Conservation (phyloP, 2,329 filamentous ascomycete species). For the Epichloe uncinata region DNA sequence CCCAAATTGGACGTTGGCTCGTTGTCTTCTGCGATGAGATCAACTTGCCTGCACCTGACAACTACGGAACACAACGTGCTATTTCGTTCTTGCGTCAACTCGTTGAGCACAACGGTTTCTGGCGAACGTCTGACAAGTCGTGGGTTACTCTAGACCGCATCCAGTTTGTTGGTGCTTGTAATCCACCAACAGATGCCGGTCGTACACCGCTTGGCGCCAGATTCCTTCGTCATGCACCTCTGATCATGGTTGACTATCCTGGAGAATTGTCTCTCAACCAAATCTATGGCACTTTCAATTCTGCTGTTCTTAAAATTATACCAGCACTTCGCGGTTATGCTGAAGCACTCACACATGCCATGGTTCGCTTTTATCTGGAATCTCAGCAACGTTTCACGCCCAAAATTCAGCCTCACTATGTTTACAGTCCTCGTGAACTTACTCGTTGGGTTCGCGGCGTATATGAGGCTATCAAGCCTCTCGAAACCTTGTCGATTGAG, state of each 20-base stretch:
- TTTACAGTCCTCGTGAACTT: conserved; percentile 97
- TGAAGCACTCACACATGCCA: conserved; percentile 85
- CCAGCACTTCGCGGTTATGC: conserved; percentile 90
- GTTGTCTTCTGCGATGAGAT: conserved; percentile 99
- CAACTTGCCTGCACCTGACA: conserved; percentile 93
- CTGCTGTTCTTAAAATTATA: conserved; percentile 90
- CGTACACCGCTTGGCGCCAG: conserved; percentile 86
- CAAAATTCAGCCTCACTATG: conserved; percentile 95
- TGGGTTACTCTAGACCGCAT: conserved; percentile 98
- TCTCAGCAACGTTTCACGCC: conserved; percentile 92
- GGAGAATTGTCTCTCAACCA: conserved; percentile 88
- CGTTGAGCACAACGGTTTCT: conserved; percentile 98
- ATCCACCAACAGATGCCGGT: conserved; percentile 92
- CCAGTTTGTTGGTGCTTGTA: conserved; percentile 97
- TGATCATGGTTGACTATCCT: conserved; percentile 99
- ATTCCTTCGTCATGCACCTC: conserved; percentile 91
- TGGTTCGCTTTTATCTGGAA: conserved; percentile 93
- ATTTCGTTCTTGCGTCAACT: conserved; percentile 96
- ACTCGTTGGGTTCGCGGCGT: conserved; percentile 96
- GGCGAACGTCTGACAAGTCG: conserved; percentile 91
- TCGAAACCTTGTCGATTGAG: conserved; percentile 79
- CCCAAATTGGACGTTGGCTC: conserved; percentile 93
- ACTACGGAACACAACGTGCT: conserved; percentile 91
- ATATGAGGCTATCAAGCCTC: conserved; percentile 88
- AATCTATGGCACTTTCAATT: conserved; percentile 98